Percentiles rank a stretch among this genome's conserved stretches.
Evolutionary conservation across 2,329 filamentous ascomycete species (phyloP).

Genomic region (Didymella pomorum): DNA sequence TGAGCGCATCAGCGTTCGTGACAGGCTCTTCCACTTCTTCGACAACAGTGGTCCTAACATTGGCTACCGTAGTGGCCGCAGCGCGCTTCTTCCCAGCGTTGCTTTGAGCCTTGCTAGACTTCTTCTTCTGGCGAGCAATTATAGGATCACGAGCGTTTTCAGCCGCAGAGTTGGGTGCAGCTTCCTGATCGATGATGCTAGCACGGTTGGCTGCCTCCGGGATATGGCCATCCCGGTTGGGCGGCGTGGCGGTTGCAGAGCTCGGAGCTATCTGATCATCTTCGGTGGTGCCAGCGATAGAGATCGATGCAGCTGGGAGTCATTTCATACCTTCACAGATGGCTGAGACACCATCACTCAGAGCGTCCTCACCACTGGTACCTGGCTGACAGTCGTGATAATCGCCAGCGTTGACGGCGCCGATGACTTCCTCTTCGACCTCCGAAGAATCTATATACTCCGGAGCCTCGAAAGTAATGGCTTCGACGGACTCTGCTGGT

Average conservation of each 20-base stretch:
- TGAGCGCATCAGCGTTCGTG: too few species aligned
- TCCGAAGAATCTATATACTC: background rate
- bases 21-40: too few species aligned
- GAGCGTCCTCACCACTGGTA: background rate
- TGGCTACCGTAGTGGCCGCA: background rate
- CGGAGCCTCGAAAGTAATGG: background rate
- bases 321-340: too few species aligned
- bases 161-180: background rate
- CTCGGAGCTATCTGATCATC: too few species aligned
- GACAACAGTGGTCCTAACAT: too few species aligned
- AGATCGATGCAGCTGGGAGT: too few species aligned
- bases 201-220: background rate
- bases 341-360: background rate
- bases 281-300: too few species aligned
- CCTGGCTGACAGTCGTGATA: background rate
- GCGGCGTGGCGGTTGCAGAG: background rate
- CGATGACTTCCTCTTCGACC: background rate
- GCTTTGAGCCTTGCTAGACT: background rate
- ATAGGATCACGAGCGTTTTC: background rate
- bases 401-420: background rate
- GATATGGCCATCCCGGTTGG: too few species aligned
- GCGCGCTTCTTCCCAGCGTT: background rate
- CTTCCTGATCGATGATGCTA: background rate
- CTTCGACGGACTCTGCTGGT: background rate
- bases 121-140: background rate